Evolutionary conservation across 176 grass and related monocot genomes (phyloP).

Genomic region (Puya raimondii): DNA sequence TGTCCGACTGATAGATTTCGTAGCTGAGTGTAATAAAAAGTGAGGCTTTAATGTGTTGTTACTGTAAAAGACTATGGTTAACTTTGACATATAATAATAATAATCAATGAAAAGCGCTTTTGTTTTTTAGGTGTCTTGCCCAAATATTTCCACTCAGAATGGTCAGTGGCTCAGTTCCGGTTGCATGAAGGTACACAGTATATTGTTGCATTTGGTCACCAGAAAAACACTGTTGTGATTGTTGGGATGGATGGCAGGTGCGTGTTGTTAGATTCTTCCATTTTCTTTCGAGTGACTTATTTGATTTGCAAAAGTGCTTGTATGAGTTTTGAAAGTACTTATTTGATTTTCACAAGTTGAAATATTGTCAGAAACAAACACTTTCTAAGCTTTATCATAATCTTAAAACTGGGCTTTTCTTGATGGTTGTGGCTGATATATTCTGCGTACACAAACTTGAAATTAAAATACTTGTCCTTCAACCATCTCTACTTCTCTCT

Average conservation of each 20-base stretch:
- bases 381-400: background rate
- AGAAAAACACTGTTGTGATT: conserved; percentile 50
- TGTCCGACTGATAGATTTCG: too few relatives aligned
- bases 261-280: background rate
- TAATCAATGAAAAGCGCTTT: background rate
- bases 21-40: too few relatives aligned
- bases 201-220: conserved; percentile 50
- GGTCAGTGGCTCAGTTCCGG: conserved; percentile 51
- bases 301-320: too few relatives aligned
- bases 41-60: too few relatives aligned
- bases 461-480: too few relatives aligned
- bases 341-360: background rate
- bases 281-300: background rate
- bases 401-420: too few relatives aligned
- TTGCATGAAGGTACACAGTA: conserved; percentile 45
- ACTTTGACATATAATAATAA: background rate
- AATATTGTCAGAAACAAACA: background rate
- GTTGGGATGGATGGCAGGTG: conserved; percentile 82
- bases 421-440: too few relatives aligned
- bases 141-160: conserved; percentile 61
- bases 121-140: conserved; percentile 56
- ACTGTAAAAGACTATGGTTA: too few relatives aligned
- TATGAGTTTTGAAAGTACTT: background rate
- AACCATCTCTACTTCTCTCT: too few relatives aligned
- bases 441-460: too few relatives aligned